Percentiles rank a stretch among this genome's conserved stretches.
These are phyloP conservation scores for Parascedosporium putredinis DNA, from an alignment of 2,329 filamentous ascomycete genomes.

Conservation along the genomic window DNA sequence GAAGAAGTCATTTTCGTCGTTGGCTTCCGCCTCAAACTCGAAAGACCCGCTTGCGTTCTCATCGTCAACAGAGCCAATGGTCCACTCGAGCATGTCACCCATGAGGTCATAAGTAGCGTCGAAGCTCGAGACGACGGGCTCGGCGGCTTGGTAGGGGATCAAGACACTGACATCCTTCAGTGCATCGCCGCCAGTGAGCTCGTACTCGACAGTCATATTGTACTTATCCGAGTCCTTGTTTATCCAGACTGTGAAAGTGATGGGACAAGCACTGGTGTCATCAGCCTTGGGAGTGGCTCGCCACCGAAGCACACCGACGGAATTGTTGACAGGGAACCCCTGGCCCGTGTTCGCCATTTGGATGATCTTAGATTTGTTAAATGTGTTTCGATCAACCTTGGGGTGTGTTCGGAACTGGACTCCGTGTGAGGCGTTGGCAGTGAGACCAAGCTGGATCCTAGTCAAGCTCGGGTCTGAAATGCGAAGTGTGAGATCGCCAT, in stretches of 20 bases:
- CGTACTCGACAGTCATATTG: slow-evolving; percentile 91
- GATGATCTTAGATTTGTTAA: slow-evolving; percentile 72
- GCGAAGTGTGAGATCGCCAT: slow-evolving; percentile 82
- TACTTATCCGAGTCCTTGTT: slow-evolving; percentile 78
- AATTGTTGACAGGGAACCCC: slow-evolving; percentile 89
- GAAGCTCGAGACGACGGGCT: slow-evolving; percentile 84
- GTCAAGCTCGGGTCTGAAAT: slow-evolving; percentile 83
- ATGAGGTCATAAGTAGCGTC: slow-evolving; percentile 91
- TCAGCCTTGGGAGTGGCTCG: slow-evolving; percentile 73
- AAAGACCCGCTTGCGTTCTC: slow-evolving; percentile 78
- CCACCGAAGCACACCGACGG: slow-evolving; percentile 89
- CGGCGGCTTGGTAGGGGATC: slow-evolving; percentile 76
- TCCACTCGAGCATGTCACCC: slow-evolving; percentile 89
- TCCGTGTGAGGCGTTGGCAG: slow-evolving; percentile 65
- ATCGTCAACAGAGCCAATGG: slow-evolving; percentile 74
- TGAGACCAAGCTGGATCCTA: slow-evolving; percentile 79
- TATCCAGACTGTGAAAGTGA: slow-evolving; percentile 96
- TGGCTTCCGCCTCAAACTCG: slow-evolving; percentile 85
- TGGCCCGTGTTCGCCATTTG: slow-evolving; percentile 82
- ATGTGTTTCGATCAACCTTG: slow-evolving; percentile 84
- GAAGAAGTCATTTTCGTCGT: slow-evolving; percentile 92
- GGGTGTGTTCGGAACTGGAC: slow-evolving; percentile 93
- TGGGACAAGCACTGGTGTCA: slow-evolving; percentile 71
- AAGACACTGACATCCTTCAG: slow-evolving; percentile 77
- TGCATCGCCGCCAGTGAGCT: slow-evolving; percentile 69